Conservation (phyloP, 371 early-diverging fungal genomes). For the Actinomortierella ambigua region DNA sequence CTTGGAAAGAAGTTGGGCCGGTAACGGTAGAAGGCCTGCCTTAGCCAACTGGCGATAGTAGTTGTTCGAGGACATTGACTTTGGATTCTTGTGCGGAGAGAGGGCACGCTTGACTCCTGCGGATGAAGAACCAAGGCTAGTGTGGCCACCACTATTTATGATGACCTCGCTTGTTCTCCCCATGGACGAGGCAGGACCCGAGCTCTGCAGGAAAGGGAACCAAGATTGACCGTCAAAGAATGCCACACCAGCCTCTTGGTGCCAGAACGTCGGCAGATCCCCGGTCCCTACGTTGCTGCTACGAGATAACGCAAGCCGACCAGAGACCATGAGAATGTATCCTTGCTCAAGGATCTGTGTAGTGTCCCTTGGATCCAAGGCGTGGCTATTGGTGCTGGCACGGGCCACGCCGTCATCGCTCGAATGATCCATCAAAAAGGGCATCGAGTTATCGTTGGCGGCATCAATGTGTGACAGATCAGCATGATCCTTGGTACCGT, state of each 20-base stretch:
- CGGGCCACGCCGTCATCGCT: background rate
- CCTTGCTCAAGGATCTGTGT: slow-evolving; percentile 36
- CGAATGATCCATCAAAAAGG: background rate
- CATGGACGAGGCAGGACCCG: slow-evolving; percentile 25
- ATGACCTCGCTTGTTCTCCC: background rate
- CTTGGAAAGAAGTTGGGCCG: too few relatives aligned
- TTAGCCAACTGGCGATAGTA: too few relatives aligned
- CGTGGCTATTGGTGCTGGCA: background rate
- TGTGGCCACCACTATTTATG: slow-evolving; percentile 1
- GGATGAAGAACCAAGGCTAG: background rate
- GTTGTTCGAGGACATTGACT: background rate
- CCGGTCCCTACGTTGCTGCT: background rate
- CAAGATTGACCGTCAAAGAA: slow-evolving; percentile 67
- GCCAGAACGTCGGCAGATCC: slow-evolving; percentile 19
- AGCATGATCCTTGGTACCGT: background rate
- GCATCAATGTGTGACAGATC: slow-evolving; percentile 6
- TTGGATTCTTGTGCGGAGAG: slow-evolving; percentile 13
- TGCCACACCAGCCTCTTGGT: slow-evolving; percentile 60
- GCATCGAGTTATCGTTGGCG: slow-evolving; percentile 1
- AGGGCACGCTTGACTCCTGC: background rate
- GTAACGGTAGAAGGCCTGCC: too few relatives aligned
- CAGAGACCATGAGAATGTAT: slow-evolving; percentile 29
- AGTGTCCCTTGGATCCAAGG: slow-evolving; percentile 17
- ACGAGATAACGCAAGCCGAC: slow-evolving; percentile 14
- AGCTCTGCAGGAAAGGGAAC: slow-evolving; percentile 68